Evolutionary conservation across 2,329 filamentous ascomycete genomes (phyloP), one percentile per base, ranked within the genome.

Genomic region (Botrytis deweyae): DNA sequence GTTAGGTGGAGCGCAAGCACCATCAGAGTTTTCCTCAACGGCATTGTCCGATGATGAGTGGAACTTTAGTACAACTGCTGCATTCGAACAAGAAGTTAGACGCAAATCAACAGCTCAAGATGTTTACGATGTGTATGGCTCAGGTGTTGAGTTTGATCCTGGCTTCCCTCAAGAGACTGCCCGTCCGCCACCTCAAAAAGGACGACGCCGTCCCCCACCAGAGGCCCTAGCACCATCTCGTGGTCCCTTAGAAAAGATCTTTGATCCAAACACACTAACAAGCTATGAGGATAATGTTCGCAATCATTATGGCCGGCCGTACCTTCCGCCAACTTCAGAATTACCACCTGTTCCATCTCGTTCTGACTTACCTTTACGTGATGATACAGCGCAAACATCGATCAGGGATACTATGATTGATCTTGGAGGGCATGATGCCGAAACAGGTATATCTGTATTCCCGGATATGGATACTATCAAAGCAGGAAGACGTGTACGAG

Each of bases 51-150:
- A 86, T 73, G 89, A 91, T 76, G 89, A 91, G 76, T 91, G 89
- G 89, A 91, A 91, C 75, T 91, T 91, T 76, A 90, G 88, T 78
- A 90, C 89, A 0, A 91, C 89, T 0, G 84, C 88, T 29, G 88
- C 86, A n/a, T 91, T 91, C 76, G 89, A 91, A 77, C 85, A 88
- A 77, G 85, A 87, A 73, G 84, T 90, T 20, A 83, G 88, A 73
- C 83, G 76, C 12, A 84, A 85, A 66, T 84, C 85, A 33, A 87
- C 88, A 77, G 85, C 86, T 0, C 87, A 89, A 78, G 88, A 88
- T 64, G 87, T 91, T 6, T 88, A 86, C 77, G 88, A 91, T 74
- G 87, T 87, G 20, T 89, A 91, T 75, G 89, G 89, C 8, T 85
- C 86, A 22, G 84, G 86, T 64, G 86, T 90, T 25, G 88, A 89